Evolutionary conservation across 1,139 yeast species (phyloP), one percentile per base, ranked within the genome.

Genomic region (Kurtzmaniella quercitrusa): DNA sequence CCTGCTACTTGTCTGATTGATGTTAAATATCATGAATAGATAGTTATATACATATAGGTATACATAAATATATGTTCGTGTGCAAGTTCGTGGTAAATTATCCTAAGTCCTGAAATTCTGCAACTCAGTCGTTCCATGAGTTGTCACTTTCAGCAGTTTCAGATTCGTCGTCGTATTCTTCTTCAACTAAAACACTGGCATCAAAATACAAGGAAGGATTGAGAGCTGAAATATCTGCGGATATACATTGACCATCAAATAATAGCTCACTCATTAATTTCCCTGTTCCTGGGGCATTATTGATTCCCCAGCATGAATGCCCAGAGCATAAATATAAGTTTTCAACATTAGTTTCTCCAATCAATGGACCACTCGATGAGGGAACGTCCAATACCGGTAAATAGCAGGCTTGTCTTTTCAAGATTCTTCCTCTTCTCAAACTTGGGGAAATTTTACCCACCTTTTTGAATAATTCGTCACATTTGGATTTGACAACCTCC

Each of bases 231-330:
- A 89, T 79, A 57, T 87, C 88, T 18, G 96, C 95, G 45, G 88
- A 80, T 38, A 66, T 73, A 9, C 84, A 83, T 48, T 77, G 79
- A n/a, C 98, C 98, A 43, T 91, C 98, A 42, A 91, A 65, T 40
- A 93, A 64, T 44, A 93, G 59, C 63, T 93, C 98, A 51, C 96
- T 82, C 85, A 93, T 78, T 39, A 93, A 76, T 56, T 88, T 83
- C 16, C 98, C 98, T 1, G 98, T 89, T 3, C 88, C 98, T 1
- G 98, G 98, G 0, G 97, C 97, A 62, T 93, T 91, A 64, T 93
- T 93, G 49, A 93, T 93, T 19, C 98, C 98, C 98, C 98, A 93
- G 33, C 45, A 42, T 39, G 47, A 40, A 40, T 44, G 45, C 12
- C 45, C 47, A n/a, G 45, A 42, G 30, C 44, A 43, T 41, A 42